Evolutionary conservation across 1,284 basidiomycete species (phyloP).

Genomic region (Xerocomus minutiporus): DNA sequence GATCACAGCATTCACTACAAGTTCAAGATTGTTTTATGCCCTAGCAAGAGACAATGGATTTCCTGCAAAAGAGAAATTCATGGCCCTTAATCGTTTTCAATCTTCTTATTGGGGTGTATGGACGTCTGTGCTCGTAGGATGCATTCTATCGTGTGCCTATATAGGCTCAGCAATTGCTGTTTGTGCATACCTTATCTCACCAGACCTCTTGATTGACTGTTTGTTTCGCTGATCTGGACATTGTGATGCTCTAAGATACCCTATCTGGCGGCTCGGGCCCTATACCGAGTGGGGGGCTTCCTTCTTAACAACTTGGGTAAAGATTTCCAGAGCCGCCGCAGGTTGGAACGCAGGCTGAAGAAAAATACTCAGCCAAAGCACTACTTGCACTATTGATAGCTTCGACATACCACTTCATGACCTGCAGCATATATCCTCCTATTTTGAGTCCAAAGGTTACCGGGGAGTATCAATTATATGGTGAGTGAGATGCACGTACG

Average conservation of each 20-base stretch:
- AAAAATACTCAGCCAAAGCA: slow-evolving; percentile 4
- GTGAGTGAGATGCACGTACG: slow-evolving; percentile 30
- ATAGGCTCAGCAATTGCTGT: slow-evolving; percentile 55
- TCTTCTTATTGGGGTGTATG: slow-evolving; percentile 56
- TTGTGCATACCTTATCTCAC: slow-evolving; percentile 17
- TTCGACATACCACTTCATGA: slow-evolving; percentile 52
- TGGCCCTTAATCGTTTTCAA: slow-evolving; percentile 50
- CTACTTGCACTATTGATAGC: background rate
- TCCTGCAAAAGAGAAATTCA: slow-evolving; percentile 43
- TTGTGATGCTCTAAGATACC: slow-evolving; percentile 6
- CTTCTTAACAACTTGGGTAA: slow-evolving; percentile 48
- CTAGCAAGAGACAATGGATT: slow-evolving; percentile 52
- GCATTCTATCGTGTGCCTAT: slow-evolving; percentile 54
- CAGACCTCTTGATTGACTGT: background rate
- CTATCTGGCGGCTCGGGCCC: background rate
- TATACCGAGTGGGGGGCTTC: slow-evolving; percentile 54
- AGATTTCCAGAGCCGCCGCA: slow-evolving; percentile 51
- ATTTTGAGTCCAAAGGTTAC: too few species aligned
- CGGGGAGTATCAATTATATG: too few species aligned
- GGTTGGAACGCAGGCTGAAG: slow-evolving; percentile 56
- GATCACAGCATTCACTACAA: slow-evolving; percentile 57
- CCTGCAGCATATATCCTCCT: slow-evolving; percentile 48
- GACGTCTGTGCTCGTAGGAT: slow-evolving; percentile 51
- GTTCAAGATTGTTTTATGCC: slow-evolving; percentile 54
- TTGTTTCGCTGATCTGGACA: slow-evolving; percentile 13